Base-by-base conservation (phyloP, 306 rosid genomes). In the Quercus engelmannii region DNA sequence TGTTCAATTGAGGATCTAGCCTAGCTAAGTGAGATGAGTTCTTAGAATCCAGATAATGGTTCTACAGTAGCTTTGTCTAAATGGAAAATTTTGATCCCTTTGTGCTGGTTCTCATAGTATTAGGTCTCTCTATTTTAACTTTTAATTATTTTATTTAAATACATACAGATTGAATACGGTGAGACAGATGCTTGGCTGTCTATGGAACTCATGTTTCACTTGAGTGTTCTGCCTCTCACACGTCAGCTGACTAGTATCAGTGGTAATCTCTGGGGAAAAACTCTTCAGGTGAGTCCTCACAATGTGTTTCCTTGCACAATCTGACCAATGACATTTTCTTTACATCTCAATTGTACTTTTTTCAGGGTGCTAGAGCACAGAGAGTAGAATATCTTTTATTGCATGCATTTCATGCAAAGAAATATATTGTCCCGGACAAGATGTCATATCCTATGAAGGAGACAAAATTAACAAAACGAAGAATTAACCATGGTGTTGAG, bases 101-200 rank as follows among this genome's bases (percentile, higher is more conserved):
- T 25, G 30, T 58, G 62, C 28, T 83, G 74, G 74, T 73, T 82
- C 75, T 84, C 67, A 75, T 79, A 41, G 52, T 68, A 62, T 80
- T 74, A 13, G 64, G 25, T 49, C 54, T 49, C 54, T 49, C 54
- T 49, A 12, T 13, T 49, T 49, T 12, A 49, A 49, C 11, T 41
- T 49, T 49, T 49, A 49, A 5, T 33, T 35, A 33, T 65, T 38
- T 64, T 65, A 10, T 74, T 79, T 5, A 79, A 17, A 68, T 78
- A 75, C 78, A 71, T 84, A 74, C 89, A 95, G 99, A 89, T 95
- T 91, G 98, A 90, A 79, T 90, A 79, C 71, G 97, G 98, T 1
- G 99, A 95, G 96, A 90, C 99, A 12, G 98, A 95, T 90, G 99
- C 97, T 55, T 93, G 96, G 99, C 82, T 95, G 89, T 93, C 99